These are phyloP conservation scores for Oemleria cerasiformis DNA, from an alignment of 306 rosid species.

Conservation along the genomic window DNA sequence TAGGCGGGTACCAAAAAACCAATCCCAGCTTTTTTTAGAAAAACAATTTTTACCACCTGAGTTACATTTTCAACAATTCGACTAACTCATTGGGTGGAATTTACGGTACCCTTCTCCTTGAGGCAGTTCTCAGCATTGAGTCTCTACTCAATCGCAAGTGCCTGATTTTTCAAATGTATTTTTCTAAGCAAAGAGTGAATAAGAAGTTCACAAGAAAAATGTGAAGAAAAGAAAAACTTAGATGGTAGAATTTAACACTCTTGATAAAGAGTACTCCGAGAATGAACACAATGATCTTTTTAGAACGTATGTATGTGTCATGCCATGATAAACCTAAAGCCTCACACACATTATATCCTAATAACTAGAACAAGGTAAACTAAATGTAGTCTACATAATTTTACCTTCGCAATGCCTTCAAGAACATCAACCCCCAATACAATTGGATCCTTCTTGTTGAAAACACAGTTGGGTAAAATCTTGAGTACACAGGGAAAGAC, in stretches of 20 bases:
- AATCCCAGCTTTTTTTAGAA: too few relatives aligned
- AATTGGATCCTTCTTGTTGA: conserved; percentile 97
- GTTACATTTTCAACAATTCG: not conserved
- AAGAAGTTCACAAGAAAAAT: not conserved
- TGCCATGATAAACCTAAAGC: not conserved
- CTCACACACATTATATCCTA: conserved; percentile 3
- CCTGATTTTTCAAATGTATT: not conserved
- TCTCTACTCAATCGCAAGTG: not conserved
- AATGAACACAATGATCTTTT: not conserved
- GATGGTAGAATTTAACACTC: not conserved
- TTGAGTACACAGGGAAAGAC: conserved; percentile 85
- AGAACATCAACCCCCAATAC: conserved; percentile 91
- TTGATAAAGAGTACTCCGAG: not conserved
- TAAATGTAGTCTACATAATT: not conserved
- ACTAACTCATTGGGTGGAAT: not conserved
- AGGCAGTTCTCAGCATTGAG: not conserved
- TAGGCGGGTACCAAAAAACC: too few relatives aligned
- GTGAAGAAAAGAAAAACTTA: not conserved
- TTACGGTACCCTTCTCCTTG: not conserved
- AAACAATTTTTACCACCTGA: not conserved
- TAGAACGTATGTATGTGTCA: not conserved
- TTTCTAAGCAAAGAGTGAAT: not conserved
- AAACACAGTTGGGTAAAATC: conserved; percentile 76
- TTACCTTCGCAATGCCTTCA: conserved; percentile 91
- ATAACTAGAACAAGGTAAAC: not conserved